A percentile compares a stretch with the other conserved stretches of the same genome.
Evolutionary conservation across 1,284 basidiomycete genomes (phyloP).

Genomic region (Marasmius tenuissimus): DNA sequence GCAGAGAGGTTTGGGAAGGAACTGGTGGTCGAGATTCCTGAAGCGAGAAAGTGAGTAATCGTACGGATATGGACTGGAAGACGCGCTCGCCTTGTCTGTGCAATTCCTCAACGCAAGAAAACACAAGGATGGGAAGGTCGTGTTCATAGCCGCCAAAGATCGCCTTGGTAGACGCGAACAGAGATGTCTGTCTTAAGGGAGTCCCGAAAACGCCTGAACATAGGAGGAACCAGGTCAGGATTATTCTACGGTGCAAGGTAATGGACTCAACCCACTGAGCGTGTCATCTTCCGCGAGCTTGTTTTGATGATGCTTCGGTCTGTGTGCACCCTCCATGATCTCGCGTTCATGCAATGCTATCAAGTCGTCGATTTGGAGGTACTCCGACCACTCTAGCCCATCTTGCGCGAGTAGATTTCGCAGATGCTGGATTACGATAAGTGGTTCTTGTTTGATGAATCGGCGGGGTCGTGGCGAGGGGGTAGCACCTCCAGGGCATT

Average conservation of each 20-base stretch:
- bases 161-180: conserved; percentile 45
- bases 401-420: neutral
- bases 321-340: conserved; percentile 27
- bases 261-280: conserved; percentile 9
- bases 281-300: conserved; percentile 16
- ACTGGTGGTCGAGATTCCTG: neutral
- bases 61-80: conserved; percentile 31
- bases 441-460: neutral
- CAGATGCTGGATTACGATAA: neutral
- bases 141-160: conserved; percentile 53
- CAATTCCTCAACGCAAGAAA: conserved; percentile 59
- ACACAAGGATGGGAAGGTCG: conserved; percentile 53
- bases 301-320: conserved; percentile 14
- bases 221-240: no score
- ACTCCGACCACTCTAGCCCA: neutral
- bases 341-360: conserved; percentile 34
- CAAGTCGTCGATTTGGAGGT: conserved; percentile 35
- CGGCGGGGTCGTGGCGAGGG: neutral
- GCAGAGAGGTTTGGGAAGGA: conserved; percentile 22
- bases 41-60: conserved; percentile 44
- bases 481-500: no score
- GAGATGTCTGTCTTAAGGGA: conserved; percentile 42
- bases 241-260: no score
- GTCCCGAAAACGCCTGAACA: conserved; percentile 48
- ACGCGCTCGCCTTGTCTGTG: conserved; percentile 49